A percentile compares a stretch with the other conserved stretches of the same genome.
Conservation (phyloP, 1,139 yeast genomes). For the Saccharomyces hybrid region DNA sequence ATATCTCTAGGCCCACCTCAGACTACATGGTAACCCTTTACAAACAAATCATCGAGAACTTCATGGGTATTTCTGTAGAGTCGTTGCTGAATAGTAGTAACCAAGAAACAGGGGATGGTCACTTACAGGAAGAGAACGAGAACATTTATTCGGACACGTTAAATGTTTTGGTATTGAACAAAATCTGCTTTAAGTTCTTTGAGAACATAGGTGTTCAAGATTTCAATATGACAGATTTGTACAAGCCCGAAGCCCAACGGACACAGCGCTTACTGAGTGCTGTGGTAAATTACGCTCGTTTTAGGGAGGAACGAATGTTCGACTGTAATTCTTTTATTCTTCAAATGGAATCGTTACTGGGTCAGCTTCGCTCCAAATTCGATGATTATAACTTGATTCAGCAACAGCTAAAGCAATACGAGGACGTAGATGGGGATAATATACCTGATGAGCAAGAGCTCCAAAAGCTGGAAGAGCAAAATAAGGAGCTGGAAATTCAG, state of each 20-base stretch:
- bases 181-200: conserved; percentile 55
- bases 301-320: conserved; percentile 66
- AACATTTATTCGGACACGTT: conserved; percentile 33
- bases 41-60: conserved; percentile 65
- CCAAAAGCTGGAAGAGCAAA: conserved; percentile 47
- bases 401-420: conserved; percentile 39
- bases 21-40: conserved; percentile 53
- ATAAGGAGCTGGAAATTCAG: conserved; percentile 53
- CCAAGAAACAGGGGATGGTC: conserved; percentile 13
- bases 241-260: conserved; percentile 62
- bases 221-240: conserved; percentile 60
- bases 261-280: conserved; percentile 67
- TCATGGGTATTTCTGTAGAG: conserved; percentile 52
- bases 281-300: conserved; percentile 76
- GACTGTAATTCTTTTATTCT: conserved; percentile 58
- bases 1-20: conserved; percentile 56
- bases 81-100: conserved; percentile 29
- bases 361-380: conserved; percentile 34
- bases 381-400: conserved; percentile 38
- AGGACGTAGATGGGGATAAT: conserved; percentile 17
- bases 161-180: conserved; percentile 46
- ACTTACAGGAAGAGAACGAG: conserved; percentile 20
- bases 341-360: conserved; percentile 45
- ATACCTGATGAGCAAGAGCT: conserved; percentile 29
- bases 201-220: conserved; percentile 71